Conservation (phyloP, 2,329 filamentous ascomycete species). For the Nigrospora oryzae region DNA sequence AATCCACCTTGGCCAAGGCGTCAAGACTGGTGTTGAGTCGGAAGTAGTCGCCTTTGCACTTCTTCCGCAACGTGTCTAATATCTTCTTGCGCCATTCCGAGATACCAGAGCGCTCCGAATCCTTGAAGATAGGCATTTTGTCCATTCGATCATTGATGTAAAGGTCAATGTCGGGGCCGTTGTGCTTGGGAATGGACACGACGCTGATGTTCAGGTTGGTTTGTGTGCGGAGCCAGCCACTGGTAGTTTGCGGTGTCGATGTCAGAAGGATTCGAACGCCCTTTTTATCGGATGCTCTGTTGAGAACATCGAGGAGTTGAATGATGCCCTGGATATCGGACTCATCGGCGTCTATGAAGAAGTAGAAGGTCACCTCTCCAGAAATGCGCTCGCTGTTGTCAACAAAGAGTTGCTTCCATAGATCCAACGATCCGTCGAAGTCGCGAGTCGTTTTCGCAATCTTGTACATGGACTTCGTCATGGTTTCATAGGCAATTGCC, state of each 20-base stretch:
- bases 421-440: constrained; percentile 18
- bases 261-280: constrained; percentile 19
- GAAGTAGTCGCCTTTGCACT: constrained; percentile 20
- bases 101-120: constrained; percentile 14
- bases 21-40: constrained; percentile 21
- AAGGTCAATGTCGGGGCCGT: constrained; percentile 17
- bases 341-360: constrained; percentile 21
- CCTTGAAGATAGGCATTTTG: constrained; percentile 19
- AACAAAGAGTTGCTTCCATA: constrained; percentile 21
- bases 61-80: constrained; percentile 14
- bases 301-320: constrained; percentile 15
- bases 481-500: constrained; percentile 19
- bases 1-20: constrained; percentile 21
- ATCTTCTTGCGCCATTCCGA: constrained; percentile 22
- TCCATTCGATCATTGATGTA: constrained; percentile 21
- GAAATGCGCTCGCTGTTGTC: constrained; percentile 20
- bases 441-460: constrained; percentile 14
- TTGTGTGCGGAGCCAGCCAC: constrained; percentile 6
- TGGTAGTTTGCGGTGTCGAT: constrained; percentile 10
- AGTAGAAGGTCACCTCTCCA: constrained; percentile 20
- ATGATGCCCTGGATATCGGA: constrained; percentile 9
- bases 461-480: constrained; percentile 20
- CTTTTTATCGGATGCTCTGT: constrained; percentile 7
- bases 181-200: constrained; percentile 16
- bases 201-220: constrained; percentile 8